Conservation (phyloP, 2,329 filamentous ascomycete species). For the Furcasterigmium sp. region DNA sequence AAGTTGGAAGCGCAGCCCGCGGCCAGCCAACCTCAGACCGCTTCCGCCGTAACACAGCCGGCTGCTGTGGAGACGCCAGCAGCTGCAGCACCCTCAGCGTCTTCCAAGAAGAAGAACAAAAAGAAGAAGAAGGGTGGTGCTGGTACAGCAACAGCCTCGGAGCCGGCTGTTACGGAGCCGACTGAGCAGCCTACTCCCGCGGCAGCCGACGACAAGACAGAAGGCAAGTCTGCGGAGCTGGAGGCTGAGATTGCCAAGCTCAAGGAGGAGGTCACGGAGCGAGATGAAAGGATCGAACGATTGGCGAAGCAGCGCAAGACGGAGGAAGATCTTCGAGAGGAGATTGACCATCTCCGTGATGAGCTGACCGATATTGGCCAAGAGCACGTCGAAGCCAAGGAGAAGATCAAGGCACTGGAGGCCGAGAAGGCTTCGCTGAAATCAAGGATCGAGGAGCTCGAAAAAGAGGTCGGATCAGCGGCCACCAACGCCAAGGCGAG, state of each 20-base stretch:
- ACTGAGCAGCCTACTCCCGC: conserved; percentile 27
- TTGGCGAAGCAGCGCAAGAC: conserved; percentile 66
- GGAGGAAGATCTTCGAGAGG: conserved; percentile 75
- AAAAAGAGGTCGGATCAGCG: conserved; percentile 58
- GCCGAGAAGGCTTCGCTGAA: conserved; percentile 63
- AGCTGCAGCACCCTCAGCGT: conserved; percentile 11
- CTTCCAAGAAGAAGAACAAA: conserved; percentile 64
- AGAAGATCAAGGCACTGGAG: conserved; percentile 66
- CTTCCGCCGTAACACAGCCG: conserved; percentile 16
- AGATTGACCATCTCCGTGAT: conserved; percentile 79
- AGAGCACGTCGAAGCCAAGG: conserved; percentile 78
- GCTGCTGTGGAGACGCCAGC: conserved; percentile 15
- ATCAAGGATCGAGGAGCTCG: conserved; percentile 59
- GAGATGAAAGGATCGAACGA: conserved; percentile 67
- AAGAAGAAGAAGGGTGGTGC: conserved; percentile 79
- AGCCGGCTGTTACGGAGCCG: conserved; percentile 23
- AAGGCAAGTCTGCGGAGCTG: conserved; percentile 31
- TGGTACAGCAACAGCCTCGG: conserved; percentile 28
- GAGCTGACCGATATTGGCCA: conserved; percentile 74
- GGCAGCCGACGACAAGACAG: conserved; percentile 16
- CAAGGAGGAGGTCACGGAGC: conserved; percentile 51
- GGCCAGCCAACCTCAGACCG: conserved; percentile 12
- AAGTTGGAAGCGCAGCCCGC: conserved; percentile 19
- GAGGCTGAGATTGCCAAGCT: conserved; percentile 45
- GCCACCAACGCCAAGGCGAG: conserved; percentile 34